A percentile compares a stretch with the other conserved stretches of the same genome.
Conservation (phyloP, 176 grass and related monocot species). For the Triticum dicoccoides region DNA sequence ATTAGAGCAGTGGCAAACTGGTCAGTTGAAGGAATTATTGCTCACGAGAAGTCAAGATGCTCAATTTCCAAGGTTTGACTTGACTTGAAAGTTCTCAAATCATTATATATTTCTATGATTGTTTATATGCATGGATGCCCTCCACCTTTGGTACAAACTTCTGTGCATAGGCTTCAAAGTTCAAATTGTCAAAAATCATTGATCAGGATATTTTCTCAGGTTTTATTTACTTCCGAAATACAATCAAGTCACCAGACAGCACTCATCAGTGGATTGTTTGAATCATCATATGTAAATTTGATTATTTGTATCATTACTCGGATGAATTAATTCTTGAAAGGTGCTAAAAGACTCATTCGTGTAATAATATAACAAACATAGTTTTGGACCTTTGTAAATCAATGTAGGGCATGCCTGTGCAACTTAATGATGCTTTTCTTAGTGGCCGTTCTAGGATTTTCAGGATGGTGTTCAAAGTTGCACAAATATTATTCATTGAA, state of each 20-base stretch:
- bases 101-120: background rate
- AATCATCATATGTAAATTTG: background rate
- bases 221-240: background rate
- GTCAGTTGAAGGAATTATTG: conserved; percentile 2
- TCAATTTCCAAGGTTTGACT: background rate
- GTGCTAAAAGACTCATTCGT: background rate
- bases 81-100: background rate
- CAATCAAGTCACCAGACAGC: background rate
- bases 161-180: background rate
- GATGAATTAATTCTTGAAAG: conserved; percentile 1
- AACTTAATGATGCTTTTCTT: conserved; percentile 1
- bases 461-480: background rate
- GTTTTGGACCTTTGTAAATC: background rate
- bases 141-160: background rate
- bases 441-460: background rate
- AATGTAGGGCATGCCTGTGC: background rate
- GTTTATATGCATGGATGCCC: background rate
- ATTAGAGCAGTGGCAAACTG: background rate
- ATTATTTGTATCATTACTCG: background rate
- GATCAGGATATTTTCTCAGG: background rate
- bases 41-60: background rate
- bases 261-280: background rate
- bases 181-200: background rate
- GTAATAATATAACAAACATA: background rate
- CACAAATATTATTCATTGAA: background rate